phyloP scores from a whole-genome alignment of 805 yeast species.

The Candida jianshihensis region DNA sequence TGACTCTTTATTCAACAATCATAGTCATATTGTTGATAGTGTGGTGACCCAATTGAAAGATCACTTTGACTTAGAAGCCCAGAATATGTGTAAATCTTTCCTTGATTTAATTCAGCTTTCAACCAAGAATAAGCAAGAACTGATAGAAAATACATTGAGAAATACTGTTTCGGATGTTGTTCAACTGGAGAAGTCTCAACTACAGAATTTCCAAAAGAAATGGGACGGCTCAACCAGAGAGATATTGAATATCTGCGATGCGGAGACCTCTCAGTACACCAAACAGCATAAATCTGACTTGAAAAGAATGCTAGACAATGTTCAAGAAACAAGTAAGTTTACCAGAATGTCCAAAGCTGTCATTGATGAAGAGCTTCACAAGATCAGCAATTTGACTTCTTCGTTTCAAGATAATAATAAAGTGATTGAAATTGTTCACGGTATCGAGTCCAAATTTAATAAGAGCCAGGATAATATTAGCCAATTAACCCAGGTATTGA shows the following conservation, averaged over 20 bases:
- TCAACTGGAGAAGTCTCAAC: conserved; percentile 10
- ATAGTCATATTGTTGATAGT: conserved; percentile 11
- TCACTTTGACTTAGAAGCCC: conserved; percentile 16
- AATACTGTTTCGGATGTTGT: conserved; percentile 14
- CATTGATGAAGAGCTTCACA: conserved; percentile 15
- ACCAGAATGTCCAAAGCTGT: conserved; percentile 8
- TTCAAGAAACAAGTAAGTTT: conserved; percentile 13
- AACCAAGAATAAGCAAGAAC: conserved; percentile 12
- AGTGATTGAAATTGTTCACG: conserved; percentile 2
- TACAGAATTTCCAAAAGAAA: conserved; percentile 8
- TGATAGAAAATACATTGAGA: conserved; percentile 9
- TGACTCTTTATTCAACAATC: conserved; percentile 20
- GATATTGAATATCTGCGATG: conserved; percentile 17
- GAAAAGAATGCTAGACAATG: conserved; percentile 3
- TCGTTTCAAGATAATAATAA: conserved; percentile 5
- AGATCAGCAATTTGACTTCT: conserved; percentile 6
- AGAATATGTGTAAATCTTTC: conserved; percentile 13
- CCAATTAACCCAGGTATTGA: neutral
- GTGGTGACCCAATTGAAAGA: conserved; percentile 10
- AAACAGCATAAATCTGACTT: conserved; percentile 8
- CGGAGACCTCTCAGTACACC: conserved; percentile 6
- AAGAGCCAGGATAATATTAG: neutral
- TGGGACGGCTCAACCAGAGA: conserved; percentile 19
- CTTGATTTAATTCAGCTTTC: conserved; percentile 15
- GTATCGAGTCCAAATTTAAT: conserved; percentile 4